phyloP scores from a whole-genome alignment of 2,329 filamentous ascomycete species.

The Diaporthe amygdali region DNA sequence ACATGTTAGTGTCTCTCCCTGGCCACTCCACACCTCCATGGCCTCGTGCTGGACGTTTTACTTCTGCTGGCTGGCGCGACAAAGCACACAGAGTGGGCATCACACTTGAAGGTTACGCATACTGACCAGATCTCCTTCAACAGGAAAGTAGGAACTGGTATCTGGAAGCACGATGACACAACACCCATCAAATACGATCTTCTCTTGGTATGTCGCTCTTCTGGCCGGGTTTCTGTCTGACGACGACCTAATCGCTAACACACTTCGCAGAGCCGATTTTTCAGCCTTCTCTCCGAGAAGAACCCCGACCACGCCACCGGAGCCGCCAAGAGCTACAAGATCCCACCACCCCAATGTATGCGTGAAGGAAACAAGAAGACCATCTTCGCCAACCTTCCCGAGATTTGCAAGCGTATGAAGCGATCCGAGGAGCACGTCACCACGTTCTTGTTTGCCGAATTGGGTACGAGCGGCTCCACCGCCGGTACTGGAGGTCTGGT shows the following conservation, averaged over 20 bases:
- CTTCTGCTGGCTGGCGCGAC: background rate
- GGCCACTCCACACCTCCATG: constrained; percentile 30
- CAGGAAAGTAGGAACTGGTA: constrained; percentile 70
- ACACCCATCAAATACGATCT: constrained; percentile 82
- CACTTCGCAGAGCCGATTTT: constrained; percentile 69
- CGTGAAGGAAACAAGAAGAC: constrained; percentile 99
- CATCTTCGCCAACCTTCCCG: constrained; percentile 98
- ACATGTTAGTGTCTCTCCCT: constrained; percentile 63
- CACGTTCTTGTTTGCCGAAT: constrained; percentile 94
- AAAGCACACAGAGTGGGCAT: background rate
- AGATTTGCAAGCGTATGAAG: constrained; percentile 99
- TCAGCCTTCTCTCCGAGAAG: constrained; percentile 90
- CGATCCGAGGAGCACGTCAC: constrained; percentile 97
- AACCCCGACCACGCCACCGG: constrained; percentile 94
- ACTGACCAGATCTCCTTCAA: background rate
- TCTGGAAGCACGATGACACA: constrained; percentile 84
- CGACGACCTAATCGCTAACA: background rate
- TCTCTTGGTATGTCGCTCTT: constrained; percentile 62
- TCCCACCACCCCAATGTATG: constrained; percentile 96
- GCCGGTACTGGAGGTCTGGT: constrained; percentile 92
- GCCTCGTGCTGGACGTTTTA: background rate
- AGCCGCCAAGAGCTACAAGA: constrained; percentile 96
- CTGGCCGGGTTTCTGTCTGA: background rate
- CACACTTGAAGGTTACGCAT: no score
- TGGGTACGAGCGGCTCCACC: constrained; percentile 95